Base-by-base conservation (phyloP, 345 rosid genomes). In the Populus davidiana region DNA sequence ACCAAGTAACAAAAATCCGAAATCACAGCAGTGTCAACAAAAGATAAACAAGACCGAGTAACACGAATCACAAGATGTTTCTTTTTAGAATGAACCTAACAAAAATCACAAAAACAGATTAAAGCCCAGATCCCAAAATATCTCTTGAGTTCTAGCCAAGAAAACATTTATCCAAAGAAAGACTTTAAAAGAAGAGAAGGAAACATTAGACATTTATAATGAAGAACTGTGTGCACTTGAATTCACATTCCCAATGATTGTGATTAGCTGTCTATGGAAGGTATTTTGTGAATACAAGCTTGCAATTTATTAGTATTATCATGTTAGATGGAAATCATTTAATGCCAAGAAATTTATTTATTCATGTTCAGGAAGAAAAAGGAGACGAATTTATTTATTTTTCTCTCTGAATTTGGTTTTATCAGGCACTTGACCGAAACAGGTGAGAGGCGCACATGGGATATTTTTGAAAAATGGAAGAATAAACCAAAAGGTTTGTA, bases 51-150 rank as follows among this genome's bases (percentile, higher is more conserved):
- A 41, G 20, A 69, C 41, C 73, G 38, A 4, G 20, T 10, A 18
- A 29, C n/a, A 61, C 25, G 3, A 49, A 59, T 23, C 29, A 63
- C 49, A 69, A 36, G 52, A 21, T 65, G 47, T 50, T 66, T 49
- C 70, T 39, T 27, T 31, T 38, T 14, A 29, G 68, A 67, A 59
- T 25, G 50, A 50, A 44, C 74, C 41, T 43, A 35, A 20, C 23
- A 39, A 67, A 35, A 64, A 69, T 31, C 27, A 7, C 29, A 69
- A 35, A 49, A 66, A 50, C 36, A 33, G 5, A 33, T 31, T 33
- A 38, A 74, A 59, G 17, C 78, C 75, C 78, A 63, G 82, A 79
- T 69, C 82, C 78, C 71, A 74, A 79, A 79, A 62, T 14, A 54
- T 59, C 33, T 43, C 43, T 72, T 13, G 67, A 72, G 74, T 50